Base-by-base conservation (phyloP, 306 rosid genomes). In the Casuarina glauca region DNA sequence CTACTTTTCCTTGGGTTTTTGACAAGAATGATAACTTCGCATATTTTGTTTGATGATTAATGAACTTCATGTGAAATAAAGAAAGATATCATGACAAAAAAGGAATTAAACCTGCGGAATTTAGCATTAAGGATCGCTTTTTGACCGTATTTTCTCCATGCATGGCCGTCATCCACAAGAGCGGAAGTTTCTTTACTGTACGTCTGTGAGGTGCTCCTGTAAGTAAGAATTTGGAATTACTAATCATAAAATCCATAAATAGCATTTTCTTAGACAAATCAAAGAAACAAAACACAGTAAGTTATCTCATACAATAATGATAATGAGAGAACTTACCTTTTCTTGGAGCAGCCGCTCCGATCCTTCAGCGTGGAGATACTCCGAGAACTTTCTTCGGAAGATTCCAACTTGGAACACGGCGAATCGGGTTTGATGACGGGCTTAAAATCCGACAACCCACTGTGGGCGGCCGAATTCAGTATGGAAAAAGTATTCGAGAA, bases 101-200 rank as follows among this genome's bases (percentile, higher is more conserved):
- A 16, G 42, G 45, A 45, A 26, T 0, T 1, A 13, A 72, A 88
- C 97, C 96, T 90, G 10, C 90, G 89, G 43, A 69, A 54, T 61
- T 71, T 49, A 71, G 80, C 10, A 70, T 85, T 69, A 0, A 82
- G 85, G 70, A 93, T 93, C 0, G 1, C 8, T 66, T 93, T 93
- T 71, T 93, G 93, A 36, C 97, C 97, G 20, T 93, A 93, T 51
- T 90, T 90, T 74, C 97, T 93, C 96, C 97, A 92, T 10, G 86
- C 86, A 74, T 87, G 84, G 1, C 97, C 92, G 76, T 90, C 97
- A 17, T 87, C 86, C 0, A 16, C 51, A 70, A 80, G 85, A 63
- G 71, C 7, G 7, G 78, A 76, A 20, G 89, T 76, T 0, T 84
- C 90, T 46, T 70, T 80, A 73, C 60, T 88, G 89, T 79, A 67